Evolutionary conservation across 768 basidiomycete genomes (phyloP), one percentile per base, ranked within the genome.

Genomic region (Russula ochroleuca): DNA sequence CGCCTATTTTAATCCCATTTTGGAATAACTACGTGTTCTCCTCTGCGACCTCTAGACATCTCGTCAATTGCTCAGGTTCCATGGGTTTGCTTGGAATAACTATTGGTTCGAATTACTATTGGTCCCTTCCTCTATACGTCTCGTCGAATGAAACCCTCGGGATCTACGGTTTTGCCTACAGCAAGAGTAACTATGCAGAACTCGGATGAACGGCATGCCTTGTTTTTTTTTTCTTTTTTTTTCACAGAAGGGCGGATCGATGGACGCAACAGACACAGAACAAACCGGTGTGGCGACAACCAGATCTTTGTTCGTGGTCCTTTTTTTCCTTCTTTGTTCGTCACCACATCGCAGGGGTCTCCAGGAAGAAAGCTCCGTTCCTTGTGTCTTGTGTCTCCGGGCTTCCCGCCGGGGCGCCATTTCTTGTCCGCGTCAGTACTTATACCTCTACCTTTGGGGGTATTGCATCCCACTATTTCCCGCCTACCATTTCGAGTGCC

Each of bases 361-460:
- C 11, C 17, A 0, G 19, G 50, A 40, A 21, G 21, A 28, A 52
- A 45, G 50, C 15, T 21, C 11, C 17, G 25, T 28, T 28, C 28
- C 28, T 28, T 7, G 31, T 25, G 5, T 14, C 25, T 28, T 28
- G 28, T 58, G 50, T 38, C 43, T 51, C 41, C 14, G 23, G 5
- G 28, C 28, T 28, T 28, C 28, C 28, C 28, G 28, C 28, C 28
- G 28, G n/a, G n/a, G n/a, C n/a, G n/a, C 31, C 23, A 5, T 1
- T 10, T 19, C 21, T 35, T 54, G 35, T 47, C 47, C 5, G 28
- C n/a, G 28, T 28, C 28, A 31, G 63, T 64, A 64, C 47, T 64
- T 64, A 64, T 59, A 60, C 31, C 23, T 21, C n/a, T 23, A 21
- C 38, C 3, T 23, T 28, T 28, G 28, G 19, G 14, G 11, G 25